These are phyloP conservation scores for Penstemon davidsonii DNA, from an alignment of 257 asterid genomes.

Conservation along the genomic window DNA sequence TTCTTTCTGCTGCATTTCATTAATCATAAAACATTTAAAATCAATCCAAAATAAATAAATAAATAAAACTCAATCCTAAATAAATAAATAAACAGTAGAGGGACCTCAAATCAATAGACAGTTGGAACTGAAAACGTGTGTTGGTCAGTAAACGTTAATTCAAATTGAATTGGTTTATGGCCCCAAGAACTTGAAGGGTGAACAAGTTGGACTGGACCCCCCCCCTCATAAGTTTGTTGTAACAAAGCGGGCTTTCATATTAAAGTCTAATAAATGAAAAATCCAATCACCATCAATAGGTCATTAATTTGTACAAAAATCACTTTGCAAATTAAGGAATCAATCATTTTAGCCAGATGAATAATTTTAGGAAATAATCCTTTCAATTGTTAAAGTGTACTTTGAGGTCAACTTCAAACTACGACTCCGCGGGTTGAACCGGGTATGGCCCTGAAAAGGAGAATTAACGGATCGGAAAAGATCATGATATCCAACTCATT, in stretches of 20 bases:
- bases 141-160: no score
- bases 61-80: background rate
- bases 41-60: background rate
- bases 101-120: background rate
- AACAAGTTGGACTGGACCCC: slow-evolving; percentile 42
- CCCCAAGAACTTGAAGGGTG: slow-evolving; percentile 13
- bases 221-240: slow-evolving; percentile 2
- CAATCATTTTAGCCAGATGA: background rate
- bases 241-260: slow-evolving; percentile 21
- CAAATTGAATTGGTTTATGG: background rate
- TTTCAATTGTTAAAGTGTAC: no score
- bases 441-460: no score
- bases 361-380: background rate
- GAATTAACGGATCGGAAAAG: no score
- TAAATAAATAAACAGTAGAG: background rate
- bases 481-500: no score
- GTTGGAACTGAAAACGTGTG: background rate
- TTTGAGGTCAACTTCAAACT: no score
- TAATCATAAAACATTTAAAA: slow-evolving; percentile 15
- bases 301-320: slow-evolving; percentile 6
- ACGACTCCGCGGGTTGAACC: no score
- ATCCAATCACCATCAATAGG: slow-evolving; percentile 16
- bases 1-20: slow-evolving; percentile 40
- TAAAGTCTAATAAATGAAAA: slow-evolving; percentile 34
- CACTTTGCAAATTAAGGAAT: background rate